Base-by-base conservation (phyloP, 495 filamentous ascomycete genomes). In the Parachaetomium inaequale region DNA sequence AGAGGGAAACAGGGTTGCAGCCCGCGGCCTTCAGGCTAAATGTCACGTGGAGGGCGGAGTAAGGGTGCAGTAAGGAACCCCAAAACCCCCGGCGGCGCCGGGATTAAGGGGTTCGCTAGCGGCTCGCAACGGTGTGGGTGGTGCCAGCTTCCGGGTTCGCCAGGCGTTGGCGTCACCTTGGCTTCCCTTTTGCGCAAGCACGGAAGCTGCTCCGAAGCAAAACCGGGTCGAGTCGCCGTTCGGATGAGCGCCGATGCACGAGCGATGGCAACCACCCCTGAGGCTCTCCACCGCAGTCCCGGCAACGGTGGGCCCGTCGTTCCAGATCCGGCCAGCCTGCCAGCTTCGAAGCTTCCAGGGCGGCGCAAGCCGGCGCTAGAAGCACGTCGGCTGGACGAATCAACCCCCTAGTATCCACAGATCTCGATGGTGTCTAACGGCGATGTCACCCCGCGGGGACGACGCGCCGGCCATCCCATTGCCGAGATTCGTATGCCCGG, bases 181-280 rank as follows among this genome's bases (percentile, higher is more conserved):
- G 62, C 64, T 62, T 63, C 56, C 56, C 36, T 63, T 63, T 61
- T 45, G 59, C 47, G 45, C 17, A 23, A n/a, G 29, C 25, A 59
- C 67, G 67, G 67, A 70, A 50, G n/a, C 1, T 19, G 28, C 63
- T 70, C 67, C 67, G 65, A 65, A 4, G 34, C 31, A 62, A 61
- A 67, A 67, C 62, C 59, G 61, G 67, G 58, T 66, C 51, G 40
- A 21, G 56, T 31, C 15, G 25, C 49, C 38, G 38, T 36, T 17
- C 2, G 23, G 19, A 29, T 12, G 36, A n/a, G n/a, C 43, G n/a
- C n/a, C n/a, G n/a, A n/a, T n/a, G n/a, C n/a, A n/a, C n/a, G n/a
- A 38, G 5, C 23, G 7, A 23, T 7, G 17, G n/a, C 28, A 46
- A 25, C 42, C 25, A n/a, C 2, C 28, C 6, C 31, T 11, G 7